Base-by-base conservation (phyloP, 106 monocot species). In the Amphibolis antarctica region DNA sequence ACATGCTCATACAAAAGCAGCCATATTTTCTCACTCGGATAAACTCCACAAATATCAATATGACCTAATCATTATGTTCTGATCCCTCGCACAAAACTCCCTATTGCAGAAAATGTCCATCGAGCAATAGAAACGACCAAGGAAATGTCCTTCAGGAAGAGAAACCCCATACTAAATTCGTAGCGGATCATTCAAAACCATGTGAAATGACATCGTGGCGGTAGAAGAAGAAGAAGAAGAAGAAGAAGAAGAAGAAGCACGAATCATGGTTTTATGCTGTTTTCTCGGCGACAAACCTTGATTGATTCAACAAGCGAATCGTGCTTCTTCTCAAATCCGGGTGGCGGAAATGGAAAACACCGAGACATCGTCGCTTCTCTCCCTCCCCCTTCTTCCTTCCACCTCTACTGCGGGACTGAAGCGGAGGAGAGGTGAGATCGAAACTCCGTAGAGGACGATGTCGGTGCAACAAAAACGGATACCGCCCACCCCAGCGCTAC, bases 271-370 rank as follows among this genome's bases (percentile, higher is more conserved):
- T 62, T 19, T 44, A 43, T 36, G 2, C 36, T 36, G 49, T 20
- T 49, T 47, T 20, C 64, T 28, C 47, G 44, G 64, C 47, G 24
- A 66, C 66, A 53, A 66, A 66, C 66, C 66, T 66, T 66, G 53
- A 66, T 50, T 29, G 51, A 66, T 53, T 66, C 66, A 42, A 25
- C 12, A 27, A 51, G 29, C 12, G 52, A 22, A 9, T 19, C 45
- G 28, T 64, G 13, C 27, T 44, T 30, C 17, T 44, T 50, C 66
- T 52, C 52, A 30, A 51, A 53, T 28, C 52, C 66, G 9, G 50
- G 30, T 1, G 52, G 52, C n/a, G 50, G 29, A 19, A 51, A 66
- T 17, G 66, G 66, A 29, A 14, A 66, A 21, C 66, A 66, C 66
- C 66, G 21, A 26, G 66, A 66, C 66, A 66, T 66, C 20, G 12